Evolutionary conservation across 805 yeast genomes (phyloP).

Genomic region (Saccharomycopsis javanensis): DNA sequence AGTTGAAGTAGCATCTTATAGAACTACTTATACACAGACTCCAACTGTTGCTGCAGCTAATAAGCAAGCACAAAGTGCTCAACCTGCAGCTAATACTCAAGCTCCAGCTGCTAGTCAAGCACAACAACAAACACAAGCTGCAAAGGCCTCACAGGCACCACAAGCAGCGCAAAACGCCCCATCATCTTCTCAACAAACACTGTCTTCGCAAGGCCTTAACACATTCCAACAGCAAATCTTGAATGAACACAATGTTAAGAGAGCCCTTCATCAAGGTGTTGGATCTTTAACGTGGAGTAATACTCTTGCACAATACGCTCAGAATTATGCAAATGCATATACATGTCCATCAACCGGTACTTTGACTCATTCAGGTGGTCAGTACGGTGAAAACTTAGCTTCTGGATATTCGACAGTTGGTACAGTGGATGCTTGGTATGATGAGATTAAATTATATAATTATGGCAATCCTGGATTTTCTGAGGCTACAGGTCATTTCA

Average conservation of each 20-base stretch:
- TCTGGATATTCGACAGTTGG: slow-evolving; percentile 44
- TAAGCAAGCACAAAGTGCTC: slow-evolving; percentile 16
- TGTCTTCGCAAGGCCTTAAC: slow-evolving; percentile 11
- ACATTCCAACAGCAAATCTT: slow-evolving; percentile 34
- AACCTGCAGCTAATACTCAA: slow-evolving; percentile 9
- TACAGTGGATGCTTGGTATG: slow-evolving; percentile 62
- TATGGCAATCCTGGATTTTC: slow-evolving; percentile 43
- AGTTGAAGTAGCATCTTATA: slow-evolving; percentile 20
- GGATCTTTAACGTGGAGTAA: slow-evolving; percentile 41
- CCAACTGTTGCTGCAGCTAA: slow-evolving; percentile 27
- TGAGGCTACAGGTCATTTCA: slow-evolving; percentile 58
- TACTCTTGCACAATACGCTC: slow-evolving; percentile 38
- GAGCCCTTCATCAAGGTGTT: slow-evolving; percentile 37
- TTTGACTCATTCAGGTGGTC: slow-evolving; percentile 53
- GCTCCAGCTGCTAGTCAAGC: slow-evolving; percentile 19
- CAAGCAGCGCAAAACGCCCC: slow-evolving; percentile 19
- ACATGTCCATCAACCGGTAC: slow-evolving; percentile 35
- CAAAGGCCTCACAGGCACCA: slow-evolving; percentile 19
- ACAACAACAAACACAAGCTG: background rate
- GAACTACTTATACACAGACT: slow-evolving; percentile 25
- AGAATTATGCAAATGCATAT: slow-evolving; percentile 35
- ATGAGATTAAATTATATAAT: slow-evolving; percentile 49
- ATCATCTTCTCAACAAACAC: slow-evolving; percentile 16
- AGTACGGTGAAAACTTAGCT: slow-evolving; percentile 72
- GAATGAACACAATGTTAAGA: slow-evolving; percentile 40